Conservation (phyloP, 164 flowering plant genomes). For the Nymphaea colorata region DNA sequence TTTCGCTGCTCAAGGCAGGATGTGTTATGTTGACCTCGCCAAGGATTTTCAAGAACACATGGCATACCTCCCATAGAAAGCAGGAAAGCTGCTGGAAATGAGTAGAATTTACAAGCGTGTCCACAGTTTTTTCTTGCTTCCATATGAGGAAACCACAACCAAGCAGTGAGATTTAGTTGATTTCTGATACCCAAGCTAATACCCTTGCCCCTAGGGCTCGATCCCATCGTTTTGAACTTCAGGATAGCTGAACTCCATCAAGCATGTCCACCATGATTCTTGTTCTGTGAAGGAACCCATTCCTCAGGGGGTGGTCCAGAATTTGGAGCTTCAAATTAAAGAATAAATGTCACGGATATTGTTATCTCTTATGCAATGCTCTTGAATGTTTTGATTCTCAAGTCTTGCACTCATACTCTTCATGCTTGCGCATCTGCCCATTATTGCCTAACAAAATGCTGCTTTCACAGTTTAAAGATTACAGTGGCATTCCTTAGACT, state of each 20-base stretch:
- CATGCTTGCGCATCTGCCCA: too few relatives aligned
- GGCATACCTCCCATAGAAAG: background rate
- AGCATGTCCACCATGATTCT: background rate
- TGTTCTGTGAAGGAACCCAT: background rate
- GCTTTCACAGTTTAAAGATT: too few relatives aligned
- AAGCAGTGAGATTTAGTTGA: too few relatives aligned
- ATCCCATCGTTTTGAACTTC: too few relatives aligned
- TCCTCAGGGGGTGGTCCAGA: background rate
- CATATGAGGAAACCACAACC: background rate
- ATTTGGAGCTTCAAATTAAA: background rate
- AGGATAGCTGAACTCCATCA: too few relatives aligned
- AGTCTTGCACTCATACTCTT: too few relatives aligned
- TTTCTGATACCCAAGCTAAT: too few relatives aligned
- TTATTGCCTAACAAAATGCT: too few relatives aligned
- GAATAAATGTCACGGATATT: background rate
- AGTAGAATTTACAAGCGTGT: background rate
- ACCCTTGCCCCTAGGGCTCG: too few relatives aligned
- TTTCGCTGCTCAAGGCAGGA: conserved; percentile 4
- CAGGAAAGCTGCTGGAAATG: conserved; percentile 1
- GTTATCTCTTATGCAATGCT: background rate
- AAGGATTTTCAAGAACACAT: background rate
- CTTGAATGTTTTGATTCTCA: background rate
- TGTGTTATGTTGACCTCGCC: background rate
- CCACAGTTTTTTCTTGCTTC: background rate
- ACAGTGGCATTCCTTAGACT: too few relatives aligned